Percentiles rank a stretch among this genome's conserved stretches.
Conservation (phyloP, 257 asterid genomes). For the Ocimum tenuiflorum region DNA sequence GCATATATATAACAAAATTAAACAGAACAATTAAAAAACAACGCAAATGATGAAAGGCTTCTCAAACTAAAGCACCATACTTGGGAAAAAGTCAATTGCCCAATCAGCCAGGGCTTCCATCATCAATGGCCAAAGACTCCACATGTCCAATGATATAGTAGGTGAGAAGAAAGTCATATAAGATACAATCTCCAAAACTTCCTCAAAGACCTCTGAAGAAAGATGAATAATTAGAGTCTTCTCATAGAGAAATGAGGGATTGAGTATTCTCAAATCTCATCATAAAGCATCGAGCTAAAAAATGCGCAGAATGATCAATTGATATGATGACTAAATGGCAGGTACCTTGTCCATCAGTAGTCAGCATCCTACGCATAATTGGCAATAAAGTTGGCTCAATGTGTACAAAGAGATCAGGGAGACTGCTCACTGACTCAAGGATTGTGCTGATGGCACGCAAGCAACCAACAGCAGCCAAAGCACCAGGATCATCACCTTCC, state of each 20-base stretch:
- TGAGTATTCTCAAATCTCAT: not conserved
- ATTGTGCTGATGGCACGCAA: slow-evolving; percentile 98
- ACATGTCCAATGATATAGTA: slow-evolving; percentile 85
- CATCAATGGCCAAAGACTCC: slow-evolving; percentile 98
- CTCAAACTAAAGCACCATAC: slow-evolving; percentile 37
- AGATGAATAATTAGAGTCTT: not conserved
- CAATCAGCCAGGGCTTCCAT: slow-evolving; percentile 92
- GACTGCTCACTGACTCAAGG: slow-evolving; percentile 90
- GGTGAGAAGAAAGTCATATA: slow-evolving; percentile 97
- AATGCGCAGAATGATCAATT: not conserved
- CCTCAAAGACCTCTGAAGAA: slow-evolving; percentile 88
- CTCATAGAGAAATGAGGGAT: too few relatives aligned
- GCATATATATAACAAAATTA: not conserved
- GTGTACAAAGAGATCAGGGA: slow-evolving; percentile 76
- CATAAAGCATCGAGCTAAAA: not conserved
- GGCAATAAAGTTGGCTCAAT: slow-evolving; percentile 91
- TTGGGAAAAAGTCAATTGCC: slow-evolving; percentile 97
- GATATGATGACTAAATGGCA: not conserved
- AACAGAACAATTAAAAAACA: not conserved
- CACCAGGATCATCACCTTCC: slow-evolving; percentile 97
- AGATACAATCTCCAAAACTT: slow-evolving; percentile 94
- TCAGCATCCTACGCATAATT: slow-evolving; percentile 93
- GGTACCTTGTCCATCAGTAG: slow-evolving; percentile 95
- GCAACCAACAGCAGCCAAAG: slow-evolving; percentile 99
- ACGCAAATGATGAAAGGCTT: not conserved